These are phyloP conservation scores for Cyberlindnera mycetangii DNA, from an alignment of 805 yeast genomes.

Conservation along the genomic window DNA sequence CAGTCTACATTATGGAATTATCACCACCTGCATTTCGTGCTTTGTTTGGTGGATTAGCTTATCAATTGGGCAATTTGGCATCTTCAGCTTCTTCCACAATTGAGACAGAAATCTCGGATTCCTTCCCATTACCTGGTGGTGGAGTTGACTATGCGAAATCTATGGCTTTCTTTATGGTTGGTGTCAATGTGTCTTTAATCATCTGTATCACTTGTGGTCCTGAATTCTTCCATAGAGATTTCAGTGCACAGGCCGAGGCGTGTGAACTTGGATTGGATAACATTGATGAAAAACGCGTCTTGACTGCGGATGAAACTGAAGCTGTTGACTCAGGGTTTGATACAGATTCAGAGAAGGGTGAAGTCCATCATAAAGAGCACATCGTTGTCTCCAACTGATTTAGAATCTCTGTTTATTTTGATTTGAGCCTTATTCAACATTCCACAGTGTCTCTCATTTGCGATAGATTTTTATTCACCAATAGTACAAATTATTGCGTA, in stretches of 20 bases:
- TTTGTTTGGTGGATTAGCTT: constrained; percentile 57
- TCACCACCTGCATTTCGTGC: constrained; percentile 64
- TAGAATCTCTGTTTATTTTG: not conserved
- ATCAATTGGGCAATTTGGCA: constrained; percentile 32
- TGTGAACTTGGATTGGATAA: constrained; percentile 9
- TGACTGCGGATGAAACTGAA: not conserved
- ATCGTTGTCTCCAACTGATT: not conserved
- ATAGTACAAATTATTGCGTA: too few relatives aligned
- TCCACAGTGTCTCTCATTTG: too few relatives aligned
- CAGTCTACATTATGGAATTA: constrained; percentile 63
- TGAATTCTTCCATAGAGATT: constrained; percentile 43
- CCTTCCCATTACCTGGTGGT: constrained; percentile 27
- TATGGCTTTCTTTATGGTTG: constrained; percentile 67
- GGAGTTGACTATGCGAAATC: constrained; percentile 62
- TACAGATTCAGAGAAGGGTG: constrained; percentile 10
- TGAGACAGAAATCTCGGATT: constrained; percentile 42
- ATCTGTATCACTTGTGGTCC: constrained; percentile 54
- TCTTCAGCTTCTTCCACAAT: constrained; percentile 60
- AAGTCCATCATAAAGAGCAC: constrained; percentile 7
- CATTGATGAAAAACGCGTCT: not conserved
- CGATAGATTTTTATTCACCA: too few relatives aligned
- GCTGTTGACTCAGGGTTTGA: constrained; percentile 1
- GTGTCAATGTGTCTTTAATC: constrained; percentile 53
- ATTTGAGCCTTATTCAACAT: too few relatives aligned
- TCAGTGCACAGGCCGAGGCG: constrained; percentile 24